These are phyloP conservation scores for Cordyceps pruinosa DNA, from an alignment of 2,329 filamentous ascomycete species.

Conservation along the genomic window DNA sequence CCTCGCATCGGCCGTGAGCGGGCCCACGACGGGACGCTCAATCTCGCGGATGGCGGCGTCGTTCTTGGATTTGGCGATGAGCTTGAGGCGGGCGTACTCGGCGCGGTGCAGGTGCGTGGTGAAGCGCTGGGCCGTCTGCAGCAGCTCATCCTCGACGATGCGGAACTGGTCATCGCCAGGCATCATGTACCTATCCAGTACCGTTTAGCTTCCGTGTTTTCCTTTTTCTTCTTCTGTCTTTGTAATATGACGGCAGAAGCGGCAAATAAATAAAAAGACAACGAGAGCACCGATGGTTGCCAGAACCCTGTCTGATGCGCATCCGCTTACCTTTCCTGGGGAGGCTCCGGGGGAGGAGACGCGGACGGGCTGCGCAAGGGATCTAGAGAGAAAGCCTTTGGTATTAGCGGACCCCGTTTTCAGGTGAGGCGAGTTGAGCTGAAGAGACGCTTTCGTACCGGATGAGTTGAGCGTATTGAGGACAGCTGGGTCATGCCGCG, in stretches of 20 bases:
- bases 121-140: constrained; percentile 59
- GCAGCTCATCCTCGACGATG: constrained; percentile 80
- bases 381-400: constrained; percentile 16
- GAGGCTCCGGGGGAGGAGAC: constrained; percentile 45
- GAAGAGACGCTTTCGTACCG: not conserved
- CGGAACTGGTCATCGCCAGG: constrained; percentile 69
- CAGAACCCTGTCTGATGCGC: not conserved
- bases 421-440: not conserved
- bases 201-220: not conserved
- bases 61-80: constrained; percentile 47
- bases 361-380: constrained; percentile 36
- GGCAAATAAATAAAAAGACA: not conserved
- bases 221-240: not conserved
- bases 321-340: constrained; percentile 40
- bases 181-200: constrained; percentile 51
- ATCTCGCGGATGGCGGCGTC: constrained; percentile 44
- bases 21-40: constrained; percentile 43
- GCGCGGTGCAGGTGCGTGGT: constrained; percentile 71
- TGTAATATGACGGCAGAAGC: not conserved
- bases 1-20: constrained; percentile 22
- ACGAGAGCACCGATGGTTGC: not conserved
- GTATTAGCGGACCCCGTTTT: constrained; percentile 12
- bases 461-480: constrained; percentile 4
- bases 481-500: not conserved
- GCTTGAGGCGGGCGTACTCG: constrained; percentile 65